phyloP scores from a whole-genome alignment of 768 basidiomycete genomes.

The Amanita polypyramis region DNA sequence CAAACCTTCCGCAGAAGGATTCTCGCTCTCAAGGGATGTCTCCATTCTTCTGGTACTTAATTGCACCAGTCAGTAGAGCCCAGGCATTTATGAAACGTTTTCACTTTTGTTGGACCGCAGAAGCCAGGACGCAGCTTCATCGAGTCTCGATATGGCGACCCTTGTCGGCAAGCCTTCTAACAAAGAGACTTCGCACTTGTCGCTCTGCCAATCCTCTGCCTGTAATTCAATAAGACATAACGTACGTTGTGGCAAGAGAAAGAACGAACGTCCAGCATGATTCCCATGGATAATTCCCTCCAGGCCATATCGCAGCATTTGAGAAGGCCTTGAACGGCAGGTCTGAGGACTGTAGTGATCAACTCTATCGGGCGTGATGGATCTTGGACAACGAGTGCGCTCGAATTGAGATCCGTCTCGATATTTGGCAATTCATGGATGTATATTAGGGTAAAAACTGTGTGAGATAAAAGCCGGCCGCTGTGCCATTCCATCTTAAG shows the following conservation, averaged over 20 bases:
- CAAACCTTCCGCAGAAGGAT: slow-evolving; percentile 50
- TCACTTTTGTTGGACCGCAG: slow-evolving; percentile 29
- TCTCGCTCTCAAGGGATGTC: slow-evolving; percentile 38
- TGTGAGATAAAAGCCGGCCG: slow-evolving; percentile 79
- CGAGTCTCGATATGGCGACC: slow-evolving; percentile 42
- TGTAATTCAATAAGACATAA: slow-evolving; percentile 20
- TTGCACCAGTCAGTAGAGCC: neutral
- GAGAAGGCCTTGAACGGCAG: slow-evolving; percentile 55
- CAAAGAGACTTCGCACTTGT: slow-evolving; percentile 76
- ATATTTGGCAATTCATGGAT: slow-evolving; percentile 55
- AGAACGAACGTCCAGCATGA: slow-evolving; percentile 62
- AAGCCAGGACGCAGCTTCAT: slow-evolving; percentile 57
- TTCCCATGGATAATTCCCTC: slow-evolving; percentile 69
- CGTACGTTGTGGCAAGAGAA: slow-evolving; percentile 8
- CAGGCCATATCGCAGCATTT: slow-evolving; percentile 80
- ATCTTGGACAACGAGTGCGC: slow-evolving; percentile 22
- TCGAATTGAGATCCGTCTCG: slow-evolving; percentile 40
- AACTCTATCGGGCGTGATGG: slow-evolving; percentile 47
- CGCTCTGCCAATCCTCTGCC: slow-evolving; percentile 86
- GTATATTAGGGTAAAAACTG: slow-evolving; percentile 71
- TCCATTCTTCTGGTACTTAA: slow-evolving; percentile 38
- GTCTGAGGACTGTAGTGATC: slow-evolving; percentile 55
- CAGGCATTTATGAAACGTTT: neutral
- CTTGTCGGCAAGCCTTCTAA: slow-evolving; percentile 51
- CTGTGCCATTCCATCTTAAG: slow-evolving; percentile 72